Conservation (phyloP, 108 stramenopile genomes). For the Cylindrotheca fusiformis region DNA sequence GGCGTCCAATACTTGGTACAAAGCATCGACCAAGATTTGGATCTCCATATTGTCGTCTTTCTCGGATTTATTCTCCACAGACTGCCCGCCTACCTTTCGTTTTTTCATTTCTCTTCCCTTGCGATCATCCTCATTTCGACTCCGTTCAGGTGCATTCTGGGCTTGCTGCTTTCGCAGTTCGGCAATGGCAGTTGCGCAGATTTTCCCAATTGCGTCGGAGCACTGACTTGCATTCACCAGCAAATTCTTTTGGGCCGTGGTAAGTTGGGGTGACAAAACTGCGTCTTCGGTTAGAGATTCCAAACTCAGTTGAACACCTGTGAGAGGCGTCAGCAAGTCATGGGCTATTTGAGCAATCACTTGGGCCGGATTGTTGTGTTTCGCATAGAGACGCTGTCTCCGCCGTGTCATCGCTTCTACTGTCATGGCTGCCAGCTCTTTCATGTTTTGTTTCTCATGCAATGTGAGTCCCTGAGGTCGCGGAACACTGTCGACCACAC, state of each 20-base stretch:
- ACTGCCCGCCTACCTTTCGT: too few species aligned
- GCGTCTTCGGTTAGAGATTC: conserved; percentile 57
- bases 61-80: too few species aligned
- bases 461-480: conserved; percentile 38
- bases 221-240: conserved; percentile 51
- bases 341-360: conserved; percentile 57
- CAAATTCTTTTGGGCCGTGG: conserved; percentile 46
- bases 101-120: too few species aligned
- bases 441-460: conserved; percentile 48
- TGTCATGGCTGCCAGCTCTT: conserved; percentile 40
- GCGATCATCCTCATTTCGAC: too few species aligned
- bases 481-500: conserved; percentile 52
- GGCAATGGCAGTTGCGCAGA: conserved; percentile 65
- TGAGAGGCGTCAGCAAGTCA: conserved; percentile 77
- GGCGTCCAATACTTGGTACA: too few species aligned
- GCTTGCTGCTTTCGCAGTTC: conserved; percentile 40
- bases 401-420: conserved; percentile 45
- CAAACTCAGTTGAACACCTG: conserved; percentile 60
- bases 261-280: conserved; percentile 31
- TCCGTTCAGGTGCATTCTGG: too few species aligned
- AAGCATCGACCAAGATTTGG: too few species aligned
- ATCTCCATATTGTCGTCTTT: too few species aligned
- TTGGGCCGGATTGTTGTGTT: conserved; percentile 19
- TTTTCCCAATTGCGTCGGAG: conserved; percentile 60
- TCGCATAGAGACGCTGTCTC: conserved; percentile 11